Conservation (phyloP, 1,139 yeast genomes). For the Geotrichum histeridarum region DNA sequence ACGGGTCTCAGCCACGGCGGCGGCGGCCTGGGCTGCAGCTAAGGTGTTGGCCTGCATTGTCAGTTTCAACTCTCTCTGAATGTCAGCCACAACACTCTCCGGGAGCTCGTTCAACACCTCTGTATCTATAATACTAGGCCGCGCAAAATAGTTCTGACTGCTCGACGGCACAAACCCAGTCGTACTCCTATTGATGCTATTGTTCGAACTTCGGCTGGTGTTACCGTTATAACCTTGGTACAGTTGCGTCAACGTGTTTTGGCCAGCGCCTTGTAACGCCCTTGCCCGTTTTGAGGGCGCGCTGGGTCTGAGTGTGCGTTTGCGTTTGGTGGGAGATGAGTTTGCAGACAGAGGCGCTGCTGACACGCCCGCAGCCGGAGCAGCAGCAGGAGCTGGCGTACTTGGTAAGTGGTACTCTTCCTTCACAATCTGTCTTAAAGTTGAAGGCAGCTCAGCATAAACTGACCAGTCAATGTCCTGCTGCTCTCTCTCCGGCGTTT, state of each 20-base stretch:
- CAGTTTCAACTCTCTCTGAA: slow-evolving; percentile 3
- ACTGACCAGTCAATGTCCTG: slow-evolving; percentile 18
- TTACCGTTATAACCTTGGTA: neutral
- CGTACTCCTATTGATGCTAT: neutral
- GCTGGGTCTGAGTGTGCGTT: neutral
- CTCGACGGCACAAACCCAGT: neutral
- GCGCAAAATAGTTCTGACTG: slow-evolving; percentile 11
- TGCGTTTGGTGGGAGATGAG: neutral
- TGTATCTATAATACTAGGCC: slow-evolving; percentile 1
- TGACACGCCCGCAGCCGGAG: neutral
- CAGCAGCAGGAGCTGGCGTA: neutral
- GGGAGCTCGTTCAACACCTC: slow-evolving; percentile 7
- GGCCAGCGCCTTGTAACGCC: slow-evolving; percentile 1
- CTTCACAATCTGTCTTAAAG: slow-evolving; percentile 6
- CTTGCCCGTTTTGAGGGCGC: neutral
- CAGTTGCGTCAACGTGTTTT: slow-evolving; percentile 13
- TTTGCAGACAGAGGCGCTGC: neutral
- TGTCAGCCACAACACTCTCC: neutral
- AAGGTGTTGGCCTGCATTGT: neutral
- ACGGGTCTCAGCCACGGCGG: too few species aligned
- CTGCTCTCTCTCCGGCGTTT: neutral
- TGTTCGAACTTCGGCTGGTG: neutral
- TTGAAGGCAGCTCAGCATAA: slow-evolving; percentile 14
- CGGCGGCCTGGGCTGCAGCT: too few species aligned
- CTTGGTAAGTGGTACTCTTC: slow-evolving; percentile 11